Evolutionary conservation across 108 stramenopile species (phyloP).

Genomic region (Aurantiochytrium sp.): DNA sequence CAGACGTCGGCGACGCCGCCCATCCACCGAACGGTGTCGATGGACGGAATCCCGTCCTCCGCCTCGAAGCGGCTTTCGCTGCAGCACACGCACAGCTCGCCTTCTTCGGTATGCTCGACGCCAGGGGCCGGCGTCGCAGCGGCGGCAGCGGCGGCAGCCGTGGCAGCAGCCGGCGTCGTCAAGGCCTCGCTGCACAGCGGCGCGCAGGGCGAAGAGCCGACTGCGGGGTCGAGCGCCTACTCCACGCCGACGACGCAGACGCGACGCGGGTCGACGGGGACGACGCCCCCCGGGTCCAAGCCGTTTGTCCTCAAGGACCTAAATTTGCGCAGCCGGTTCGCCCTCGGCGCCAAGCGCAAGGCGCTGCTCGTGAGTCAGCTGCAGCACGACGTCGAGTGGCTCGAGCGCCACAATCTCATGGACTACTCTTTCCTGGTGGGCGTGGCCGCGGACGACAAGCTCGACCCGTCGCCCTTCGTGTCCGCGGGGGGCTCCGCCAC

Average conservation of each 20-base stretch:
- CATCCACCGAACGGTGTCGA: neutral
- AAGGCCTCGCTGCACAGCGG: too few relatives aligned
- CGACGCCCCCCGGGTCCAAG: neutral
- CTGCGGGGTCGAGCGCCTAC: too few relatives aligned
- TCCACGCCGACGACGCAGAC: neutral
- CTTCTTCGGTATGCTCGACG: neutral
- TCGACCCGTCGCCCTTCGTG: neutral
- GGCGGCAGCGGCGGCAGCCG: too few relatives aligned
- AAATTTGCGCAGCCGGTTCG: neutral
- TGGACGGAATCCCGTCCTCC: neutral
- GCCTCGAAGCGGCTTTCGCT: neutral
- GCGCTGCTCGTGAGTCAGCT: neutral
- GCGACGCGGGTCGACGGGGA: neutral
- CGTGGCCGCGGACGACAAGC: neutral
- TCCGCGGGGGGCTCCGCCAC: neutral
- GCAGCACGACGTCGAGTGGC: neutral
- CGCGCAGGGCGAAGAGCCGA: too few relatives aligned
- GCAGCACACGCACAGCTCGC: neutral
- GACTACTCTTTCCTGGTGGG: neutral
- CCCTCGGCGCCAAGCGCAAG: neutral
- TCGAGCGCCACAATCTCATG: neutral
- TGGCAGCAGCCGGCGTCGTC: neutral
- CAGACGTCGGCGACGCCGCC: neutral
- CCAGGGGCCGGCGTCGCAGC: neutral
- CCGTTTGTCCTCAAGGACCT: neutral